phyloP scores from a whole-genome alignment of 805 yeast species.

The Candida silvicultrix region DNA sequence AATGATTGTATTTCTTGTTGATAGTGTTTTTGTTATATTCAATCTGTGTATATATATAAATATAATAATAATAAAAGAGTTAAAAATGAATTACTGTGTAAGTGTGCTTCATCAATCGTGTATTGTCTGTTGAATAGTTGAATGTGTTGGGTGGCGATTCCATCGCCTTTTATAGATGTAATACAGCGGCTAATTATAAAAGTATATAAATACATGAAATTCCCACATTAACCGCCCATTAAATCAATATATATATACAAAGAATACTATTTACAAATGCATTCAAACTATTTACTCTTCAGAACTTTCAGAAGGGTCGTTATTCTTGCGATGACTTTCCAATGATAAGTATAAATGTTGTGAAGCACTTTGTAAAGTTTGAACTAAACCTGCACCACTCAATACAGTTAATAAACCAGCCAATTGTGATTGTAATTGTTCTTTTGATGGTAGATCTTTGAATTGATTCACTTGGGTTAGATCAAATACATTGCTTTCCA shows the following conservation, averaged over 20 bases:
- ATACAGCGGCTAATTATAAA: too few relatives aligned
- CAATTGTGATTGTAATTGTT: slow-evolving; percentile 72
- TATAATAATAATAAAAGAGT: too few relatives aligned
- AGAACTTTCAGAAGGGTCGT: slow-evolving; percentile 15
- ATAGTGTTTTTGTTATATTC: not conserved
- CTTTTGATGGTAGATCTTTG: slow-evolving; percentile 68
- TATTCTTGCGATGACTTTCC: slow-evolving; percentile 51
- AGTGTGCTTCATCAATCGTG: too few relatives aligned
- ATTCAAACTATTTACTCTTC: too few relatives aligned
- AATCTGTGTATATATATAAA: slow-evolving; percentile 5
- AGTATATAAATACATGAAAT: too few relatives aligned
- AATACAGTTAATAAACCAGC: slow-evolving; percentile 76
- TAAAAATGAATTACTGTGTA: too few relatives aligned
- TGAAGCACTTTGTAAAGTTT: slow-evolving; percentile 68
- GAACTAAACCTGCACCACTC: slow-evolving; percentile 86
- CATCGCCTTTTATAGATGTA: too few relatives aligned
- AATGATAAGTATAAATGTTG: slow-evolving; percentile 67
- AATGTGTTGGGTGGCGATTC: too few relatives aligned
- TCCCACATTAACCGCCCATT: too few relatives aligned
- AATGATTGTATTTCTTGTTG: not conserved
- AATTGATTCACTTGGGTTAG: slow-evolving; percentile 48
- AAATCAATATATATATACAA: too few relatives aligned
- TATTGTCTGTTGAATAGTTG: too few relatives aligned
- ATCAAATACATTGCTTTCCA: slow-evolving; percentile 56
- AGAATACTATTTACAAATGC: too few relatives aligned